Evolutionary conservation across 306 rosid genomes (phyloP), one percentile per base, ranked within the genome.

Genomic region (Dryas drummondii): DNA sequence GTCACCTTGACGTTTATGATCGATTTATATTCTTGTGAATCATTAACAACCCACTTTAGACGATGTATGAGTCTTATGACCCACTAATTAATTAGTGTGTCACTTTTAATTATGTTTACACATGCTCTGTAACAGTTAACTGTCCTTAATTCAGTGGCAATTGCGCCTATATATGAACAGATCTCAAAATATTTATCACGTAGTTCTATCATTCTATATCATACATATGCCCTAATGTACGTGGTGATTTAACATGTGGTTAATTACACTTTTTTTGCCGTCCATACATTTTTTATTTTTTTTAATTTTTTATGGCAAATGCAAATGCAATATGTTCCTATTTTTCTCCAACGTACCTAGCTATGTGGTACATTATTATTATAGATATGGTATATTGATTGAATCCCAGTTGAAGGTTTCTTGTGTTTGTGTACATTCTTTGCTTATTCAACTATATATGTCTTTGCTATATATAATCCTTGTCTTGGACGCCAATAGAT

Each of bases 81-180:
- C 11, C 14, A 48, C 45, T 26, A 68, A 49, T 68, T 27, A 68
- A 51, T 49, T 32, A 50, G 13, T 68, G 40, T 54, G 5, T 47
- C 50, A 66, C 45, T 67, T 48, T 48, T 68, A 49, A 49, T 68
- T 13, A 68, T 68, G 72, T 40, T 49, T 66, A 22, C 42, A 26
- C 72, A 66, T 47, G 55, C 13, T 60, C n/a, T 19, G 8, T 9
- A 17, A 16, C 1, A 16, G 19, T 6, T 53, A 5, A 53, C 17
- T 53, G 17, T 32, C 3, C 37, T 2, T 22, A 22, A 22, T 32
- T 32, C 3, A 32, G 37, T 32, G 37, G 37, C 37, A 32, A 32
- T 32, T 32, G 37, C 37, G 37, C 37, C 37, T 32, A 32, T 22
- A 22, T 22, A 22, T 32, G 37, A 32, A 32, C 37, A 32, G 37